Base-by-base conservation (phyloP, 495 filamentous ascomycete genomes). In the Lophiostoma macrostomum region DNA sequence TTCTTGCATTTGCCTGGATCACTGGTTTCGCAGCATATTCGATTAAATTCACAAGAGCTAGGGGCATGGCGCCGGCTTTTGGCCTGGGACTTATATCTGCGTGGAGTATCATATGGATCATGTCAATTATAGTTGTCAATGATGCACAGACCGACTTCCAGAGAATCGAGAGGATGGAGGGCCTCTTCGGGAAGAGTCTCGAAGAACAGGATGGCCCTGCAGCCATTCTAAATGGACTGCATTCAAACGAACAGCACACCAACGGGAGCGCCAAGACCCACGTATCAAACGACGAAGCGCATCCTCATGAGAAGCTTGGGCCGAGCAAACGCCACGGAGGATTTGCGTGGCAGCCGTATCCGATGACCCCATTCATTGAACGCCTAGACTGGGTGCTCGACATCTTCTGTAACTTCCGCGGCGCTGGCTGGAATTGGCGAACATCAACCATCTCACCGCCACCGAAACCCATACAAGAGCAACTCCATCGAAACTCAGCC, bases 391-490 rank as follows among this genome's bases (percentile, higher is more conserved):
- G 89, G 88, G 76, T 77, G 10, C 65, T 79, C 11, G 86, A 88
- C 42, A 67, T 93, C 14, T 69, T 84, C 32, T 75, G 76, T 53
- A 85, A 84, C 54, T 82, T 90, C 61, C 74, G 87, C 23, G 84
- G 87, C 0, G 77, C 82, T 7, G 86, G 87, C 58, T 96, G 88
- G 88, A 88, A 84, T 61, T 87, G 81, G 76, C 76, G 82, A 13
- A 77, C 80, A 41, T 66, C 79, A 8, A 74, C 73, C 19, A 64
- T 87, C 3, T 81, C 81, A 6, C 75, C 79, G 8, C 73, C 85
- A 23, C 84, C 85, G 37, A 59, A 61, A 44, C 61, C 65, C 31
- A 69, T 84, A 28, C 64, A 73, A 54, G 39, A 67, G 36, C 67
- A 75, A 51, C 69, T 79, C 19, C 65, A 29, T 13, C 54, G 64